Evolutionary conservation across 495 filamentous ascomycete species (phyloP).

Genomic region (Aspergillus diversus): DNA sequence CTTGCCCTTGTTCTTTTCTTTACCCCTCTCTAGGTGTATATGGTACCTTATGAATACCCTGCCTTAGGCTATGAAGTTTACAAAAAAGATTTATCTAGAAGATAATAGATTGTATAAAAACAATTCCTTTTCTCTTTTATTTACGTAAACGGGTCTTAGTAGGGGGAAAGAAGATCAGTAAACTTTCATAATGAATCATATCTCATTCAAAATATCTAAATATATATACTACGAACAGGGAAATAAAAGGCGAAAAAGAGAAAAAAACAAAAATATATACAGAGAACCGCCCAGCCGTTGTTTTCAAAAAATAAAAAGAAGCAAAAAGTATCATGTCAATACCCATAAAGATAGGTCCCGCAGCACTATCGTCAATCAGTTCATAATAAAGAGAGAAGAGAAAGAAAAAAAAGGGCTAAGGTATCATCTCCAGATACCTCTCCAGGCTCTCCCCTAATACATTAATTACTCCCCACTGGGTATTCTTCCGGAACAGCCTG

Average conservation of each 20-base stretch:
- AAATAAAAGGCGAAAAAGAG: neutral
- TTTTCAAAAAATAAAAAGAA: no score
- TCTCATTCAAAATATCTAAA: neutral
- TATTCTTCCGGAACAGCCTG: conserved; percentile 42
- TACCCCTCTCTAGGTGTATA: neutral
- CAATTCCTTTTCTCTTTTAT: neutral
- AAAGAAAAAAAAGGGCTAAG: neutral
- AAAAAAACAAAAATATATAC: neutral
- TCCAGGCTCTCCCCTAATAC: conserved; percentile 42
- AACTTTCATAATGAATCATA: neutral
- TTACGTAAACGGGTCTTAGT: neutral
- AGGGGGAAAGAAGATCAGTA: neutral
- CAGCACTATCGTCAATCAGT: no score
- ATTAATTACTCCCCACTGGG: conserved; percentile 48
- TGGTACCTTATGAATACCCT: conserved; percentile 1
- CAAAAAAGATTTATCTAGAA: neutral
- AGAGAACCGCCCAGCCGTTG: neutral
- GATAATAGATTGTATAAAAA: neutral
- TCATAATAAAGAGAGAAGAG: neutral
- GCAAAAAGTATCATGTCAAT: no score
- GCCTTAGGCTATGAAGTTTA: neutral
- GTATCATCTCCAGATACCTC: conserved; percentile 37
- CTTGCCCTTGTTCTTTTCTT: neutral
- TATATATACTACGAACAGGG: neutral
- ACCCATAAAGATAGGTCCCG: no score